Evolutionary conservation across 2,329 filamentous ascomycete species (phyloP).

Genomic region (Cladosporium cucumerinum): DNA sequence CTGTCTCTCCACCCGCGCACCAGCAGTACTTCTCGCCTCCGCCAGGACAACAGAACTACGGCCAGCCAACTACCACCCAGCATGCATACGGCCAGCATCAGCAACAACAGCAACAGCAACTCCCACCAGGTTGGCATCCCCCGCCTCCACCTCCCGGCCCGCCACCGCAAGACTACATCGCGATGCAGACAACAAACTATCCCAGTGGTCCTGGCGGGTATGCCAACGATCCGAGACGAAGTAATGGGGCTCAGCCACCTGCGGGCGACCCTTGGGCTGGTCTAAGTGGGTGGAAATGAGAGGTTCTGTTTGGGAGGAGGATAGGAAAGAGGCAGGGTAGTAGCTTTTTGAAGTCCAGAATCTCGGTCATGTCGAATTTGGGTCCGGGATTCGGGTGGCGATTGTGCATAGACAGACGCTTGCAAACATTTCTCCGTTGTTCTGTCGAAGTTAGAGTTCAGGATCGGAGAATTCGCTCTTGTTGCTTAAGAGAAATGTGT

Average conservation of each 20-base stretch:
- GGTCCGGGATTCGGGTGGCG: background rate
- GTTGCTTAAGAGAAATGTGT: background rate
- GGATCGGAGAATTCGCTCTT: background rate
- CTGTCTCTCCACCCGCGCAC: constrained; percentile 53
- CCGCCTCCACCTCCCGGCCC: constrained; percentile 65
- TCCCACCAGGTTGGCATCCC: constrained; percentile 63
- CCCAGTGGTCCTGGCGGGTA: constrained; percentile 54
- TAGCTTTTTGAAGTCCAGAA: background rate
- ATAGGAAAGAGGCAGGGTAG: background rate
- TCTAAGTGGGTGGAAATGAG: constrained; percentile 65
- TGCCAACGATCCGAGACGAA: constrained; percentile 47
- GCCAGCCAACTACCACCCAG: constrained; percentile 49
- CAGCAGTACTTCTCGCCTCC: constrained; percentile 54
- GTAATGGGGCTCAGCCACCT: constrained; percentile 34
- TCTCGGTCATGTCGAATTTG: background rate
- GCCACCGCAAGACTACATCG: constrained; percentile 56
- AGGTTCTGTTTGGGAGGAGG: too few relatives aligned
- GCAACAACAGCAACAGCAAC: constrained; percentile 44
- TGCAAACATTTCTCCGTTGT: background rate
- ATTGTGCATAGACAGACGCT: background rate
- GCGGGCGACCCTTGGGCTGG: constrained; percentile 65
- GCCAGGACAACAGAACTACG: constrained; percentile 39
- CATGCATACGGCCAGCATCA: constrained; percentile 59
- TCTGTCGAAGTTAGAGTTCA: background rate
- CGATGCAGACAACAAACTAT: constrained; percentile 36